phyloP scores from a whole-genome alignment of 192 early-diverging fungal genomes.

The Backusella morwellensis region DNA sequence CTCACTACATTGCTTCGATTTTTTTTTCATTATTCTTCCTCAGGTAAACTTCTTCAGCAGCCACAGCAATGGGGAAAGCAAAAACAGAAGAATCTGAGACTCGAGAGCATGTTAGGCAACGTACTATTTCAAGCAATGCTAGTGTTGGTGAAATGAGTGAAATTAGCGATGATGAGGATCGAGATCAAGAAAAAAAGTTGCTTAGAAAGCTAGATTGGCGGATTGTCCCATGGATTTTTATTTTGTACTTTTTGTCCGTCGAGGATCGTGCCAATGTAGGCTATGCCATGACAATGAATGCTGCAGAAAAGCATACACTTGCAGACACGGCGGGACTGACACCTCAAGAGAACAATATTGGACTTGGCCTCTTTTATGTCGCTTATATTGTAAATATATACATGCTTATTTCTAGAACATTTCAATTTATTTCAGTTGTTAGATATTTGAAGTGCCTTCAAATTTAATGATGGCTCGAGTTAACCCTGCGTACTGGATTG shows the following conservation, averaged over 20 bases:
- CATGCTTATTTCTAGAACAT: neutral
- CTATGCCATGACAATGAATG: conserved; percentile 36
- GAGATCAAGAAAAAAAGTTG: conserved; percentile 22
- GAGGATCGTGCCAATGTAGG: conserved; percentile 36
- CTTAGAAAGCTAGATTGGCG: conserved; percentile 34
- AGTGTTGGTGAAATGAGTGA: neutral
- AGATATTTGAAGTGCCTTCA: conserved; percentile 36
- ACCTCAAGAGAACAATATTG: conserved; percentile 28
- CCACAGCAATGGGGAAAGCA: neutral
- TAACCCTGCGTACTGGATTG: conserved; percentile 34
- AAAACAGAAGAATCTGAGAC: neutral
- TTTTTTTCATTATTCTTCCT: neutral
- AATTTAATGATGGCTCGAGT: conserved; percentile 35
- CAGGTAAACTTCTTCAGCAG: neutral
- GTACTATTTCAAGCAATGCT: neutral
- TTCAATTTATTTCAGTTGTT: neutral
- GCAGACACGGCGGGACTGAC: conserved; percentile 17
- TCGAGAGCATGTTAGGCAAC: neutral
- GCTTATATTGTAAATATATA: conserved; percentile 33
- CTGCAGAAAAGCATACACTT: conserved; percentile 26
- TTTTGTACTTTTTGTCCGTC: conserved; percentile 30
- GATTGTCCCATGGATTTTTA: conserved; percentile 36
- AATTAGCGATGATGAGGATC: neutral
- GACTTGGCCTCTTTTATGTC: conserved; percentile 33
- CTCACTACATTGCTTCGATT: neutral